Evolutionary conservation across 78 protist genomes (phyloP).

Genomic region (Speleostelium caveatum): DNA sequence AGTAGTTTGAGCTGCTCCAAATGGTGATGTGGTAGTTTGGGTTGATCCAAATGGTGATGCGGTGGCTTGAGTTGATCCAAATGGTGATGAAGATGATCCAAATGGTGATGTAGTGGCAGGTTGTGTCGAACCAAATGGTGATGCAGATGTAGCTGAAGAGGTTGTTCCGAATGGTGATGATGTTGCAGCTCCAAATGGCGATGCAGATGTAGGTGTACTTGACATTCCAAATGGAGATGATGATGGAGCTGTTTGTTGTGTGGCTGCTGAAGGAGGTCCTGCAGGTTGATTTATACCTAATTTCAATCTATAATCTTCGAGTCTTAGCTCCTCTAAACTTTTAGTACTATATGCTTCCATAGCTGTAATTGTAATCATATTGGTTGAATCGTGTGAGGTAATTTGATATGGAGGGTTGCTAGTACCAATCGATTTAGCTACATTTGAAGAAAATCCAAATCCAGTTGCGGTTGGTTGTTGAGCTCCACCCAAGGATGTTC

Average conservation of each 20-base stretch:
- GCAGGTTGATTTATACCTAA: neutral
- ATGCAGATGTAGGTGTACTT: neutral
- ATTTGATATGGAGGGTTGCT: conserved; percentile 8
- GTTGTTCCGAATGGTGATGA: conserved; percentile 11
- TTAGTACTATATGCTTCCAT: conserved; percentile 53
- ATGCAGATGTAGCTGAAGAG: neutral
- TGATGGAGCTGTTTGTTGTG: neutral
- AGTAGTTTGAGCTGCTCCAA: neutral
- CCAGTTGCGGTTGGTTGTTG: neutral
- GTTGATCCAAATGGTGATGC: neutral
- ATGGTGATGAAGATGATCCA: conserved; percentile 1
- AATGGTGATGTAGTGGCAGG: neutral
- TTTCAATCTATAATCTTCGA: conserved; percentile 21
- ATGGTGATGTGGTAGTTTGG: neutral
- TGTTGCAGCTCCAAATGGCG: neutral
- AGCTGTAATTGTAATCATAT: conserved; percentile 28
- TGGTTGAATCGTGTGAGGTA: neutral
- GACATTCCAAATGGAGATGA: neutral
- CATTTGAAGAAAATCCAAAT: neutral
- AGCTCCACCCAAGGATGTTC: neutral
- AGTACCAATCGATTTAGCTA: neutral
- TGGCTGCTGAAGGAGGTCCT: neutral
- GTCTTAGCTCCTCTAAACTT: conserved; percentile 63
- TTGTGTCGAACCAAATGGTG: neutral
- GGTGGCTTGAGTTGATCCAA: neutral